Percentiles rank a stretch among this genome's conserved stretches.
Conservation (phyloP, 257 asterid species). For the Solanum paucissectum region DNA sequence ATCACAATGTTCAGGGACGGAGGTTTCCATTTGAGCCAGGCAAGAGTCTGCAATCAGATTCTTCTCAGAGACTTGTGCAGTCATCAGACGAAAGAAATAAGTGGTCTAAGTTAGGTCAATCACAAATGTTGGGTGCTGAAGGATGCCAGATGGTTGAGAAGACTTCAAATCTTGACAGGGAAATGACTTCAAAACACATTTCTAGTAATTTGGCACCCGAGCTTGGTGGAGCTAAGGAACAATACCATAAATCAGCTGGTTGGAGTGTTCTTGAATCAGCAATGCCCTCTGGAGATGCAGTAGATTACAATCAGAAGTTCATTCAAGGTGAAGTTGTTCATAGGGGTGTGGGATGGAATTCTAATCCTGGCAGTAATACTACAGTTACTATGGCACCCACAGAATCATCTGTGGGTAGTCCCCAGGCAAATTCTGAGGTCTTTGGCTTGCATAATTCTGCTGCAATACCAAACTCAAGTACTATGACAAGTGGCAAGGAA, state of each 20-base stretch:
- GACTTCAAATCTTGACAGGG: constrained; percentile 32
- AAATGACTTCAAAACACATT: constrained; percentile 9
- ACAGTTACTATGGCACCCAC: constrained; percentile 23
- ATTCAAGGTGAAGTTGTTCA: constrained; percentile 34
- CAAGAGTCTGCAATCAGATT: constrained; percentile 20
- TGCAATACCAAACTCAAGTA: constrained; percentile 22
- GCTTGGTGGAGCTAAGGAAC: constrained; percentile 26
- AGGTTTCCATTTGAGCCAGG: constrained; percentile 26
- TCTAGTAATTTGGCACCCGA: constrained; percentile 27
- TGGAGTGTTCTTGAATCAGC: constrained; percentile 39
- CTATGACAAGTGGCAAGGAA: constrained; percentile 29
- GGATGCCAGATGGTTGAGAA: constrained; percentile 26
- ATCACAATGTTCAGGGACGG: constrained; percentile 23
- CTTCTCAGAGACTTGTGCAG: constrained; percentile 27
- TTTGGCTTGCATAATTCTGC: constrained; percentile 31
- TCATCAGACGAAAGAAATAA: constrained; percentile 31
- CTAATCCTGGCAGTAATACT: constrained; percentile 29
- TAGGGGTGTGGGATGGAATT: constrained; percentile 32
- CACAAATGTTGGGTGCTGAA: constrained; percentile 26
- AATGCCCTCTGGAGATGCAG: constrained; percentile 33
- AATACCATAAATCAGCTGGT: constrained; percentile 25
- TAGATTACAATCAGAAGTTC: constrained; percentile 17
- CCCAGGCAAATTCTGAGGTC: constrained; percentile 26
- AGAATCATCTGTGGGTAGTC: constrained; percentile 25
- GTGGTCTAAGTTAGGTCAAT: constrained; percentile 22